Percentiles rank a stretch among this genome's conserved stretches.
These are phyloP conservation scores for Diaporthe citrichinensis DNA, from an alignment of 2,329 filamentous ascomycete species.

Conservation along the genomic window DNA sequence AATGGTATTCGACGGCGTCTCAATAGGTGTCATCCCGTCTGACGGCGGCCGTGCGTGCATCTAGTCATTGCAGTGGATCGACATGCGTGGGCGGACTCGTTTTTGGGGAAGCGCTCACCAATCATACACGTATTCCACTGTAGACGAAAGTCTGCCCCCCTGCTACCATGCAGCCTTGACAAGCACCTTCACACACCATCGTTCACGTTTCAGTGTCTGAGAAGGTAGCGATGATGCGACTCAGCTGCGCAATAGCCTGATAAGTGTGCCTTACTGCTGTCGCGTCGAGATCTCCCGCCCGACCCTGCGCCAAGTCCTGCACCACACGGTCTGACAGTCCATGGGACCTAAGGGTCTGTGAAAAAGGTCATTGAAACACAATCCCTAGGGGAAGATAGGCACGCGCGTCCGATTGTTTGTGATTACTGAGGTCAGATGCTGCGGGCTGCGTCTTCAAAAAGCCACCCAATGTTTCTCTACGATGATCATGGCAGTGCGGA, in stretches of 20 bases:
- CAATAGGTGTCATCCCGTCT: background rate
- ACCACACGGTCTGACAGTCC: background rate
- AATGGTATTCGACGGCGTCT: background rate
- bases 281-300: background rate
- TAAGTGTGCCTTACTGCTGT: background rate
- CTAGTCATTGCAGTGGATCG: constrained; percentile 4
- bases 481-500: background rate
- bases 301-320: background rate
- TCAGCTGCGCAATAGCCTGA: background rate
- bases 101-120: background rate
- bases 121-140: background rate
- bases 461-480: background rate
- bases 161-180: background rate
- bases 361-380: background rate
- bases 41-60: background rate
- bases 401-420: background rate
- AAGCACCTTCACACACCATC: background rate
- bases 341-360: background rate
- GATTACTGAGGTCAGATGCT: background rate
- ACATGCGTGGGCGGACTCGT: background rate
- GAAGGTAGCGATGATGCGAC: constrained; percentile 19
- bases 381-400: background rate
- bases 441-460: background rate
- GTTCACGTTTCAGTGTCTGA: background rate
- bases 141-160: background rate